phyloP scores from a whole-genome alignment of 805 yeast species.

The Zygosaccharomyces pseudorouxii region DNA sequence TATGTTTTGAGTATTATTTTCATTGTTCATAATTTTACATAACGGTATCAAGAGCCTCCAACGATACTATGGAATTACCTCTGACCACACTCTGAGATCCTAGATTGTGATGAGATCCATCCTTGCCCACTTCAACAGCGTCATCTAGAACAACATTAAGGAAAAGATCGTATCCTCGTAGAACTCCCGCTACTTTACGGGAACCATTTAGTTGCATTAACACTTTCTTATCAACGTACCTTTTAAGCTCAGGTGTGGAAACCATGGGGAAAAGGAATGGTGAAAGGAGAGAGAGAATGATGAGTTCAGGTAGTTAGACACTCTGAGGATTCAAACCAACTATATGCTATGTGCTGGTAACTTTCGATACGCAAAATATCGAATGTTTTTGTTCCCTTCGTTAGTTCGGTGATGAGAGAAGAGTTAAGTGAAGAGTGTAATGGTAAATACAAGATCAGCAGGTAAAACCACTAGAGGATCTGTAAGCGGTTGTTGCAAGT shows the following conservation, averaged over 20 bases:
- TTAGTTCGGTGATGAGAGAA: not conserved
- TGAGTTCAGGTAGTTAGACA: not conserved
- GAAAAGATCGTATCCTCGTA: slow-evolving; percentile 83
- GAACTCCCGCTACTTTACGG: slow-evolving; percentile 70
- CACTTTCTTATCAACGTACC: slow-evolving; percentile 72
- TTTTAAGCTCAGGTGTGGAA: slow-evolving; percentile 58
- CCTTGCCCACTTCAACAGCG: slow-evolving; percentile 55
- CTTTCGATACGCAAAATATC: not conserved
- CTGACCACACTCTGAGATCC: slow-evolving; percentile 67
- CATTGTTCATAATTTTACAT: slow-evolving; percentile 8
- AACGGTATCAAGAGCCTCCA: slow-evolving; percentile 47
- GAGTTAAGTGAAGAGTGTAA: not conserved
- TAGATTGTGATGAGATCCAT: slow-evolving; percentile 49
- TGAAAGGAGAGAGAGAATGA: not conserved
- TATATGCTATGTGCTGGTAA: not conserved
- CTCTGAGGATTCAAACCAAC: not conserved
- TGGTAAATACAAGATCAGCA: not conserved
- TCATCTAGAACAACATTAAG: slow-evolving; percentile 67
- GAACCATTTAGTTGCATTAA: slow-evolving; percentile 73
- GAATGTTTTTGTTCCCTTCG: not conserved
- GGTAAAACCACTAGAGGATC: not conserved
- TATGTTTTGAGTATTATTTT: slow-evolving; percentile 7
- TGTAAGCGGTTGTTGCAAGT: not conserved
- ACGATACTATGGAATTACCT: slow-evolving; percentile 71
- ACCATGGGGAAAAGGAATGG: slow-evolving; percentile 39